phyloP scores from a whole-genome alignment of 495 filamentous ascomycete genomes.

The Penicillium dipodomyicola region DNA sequence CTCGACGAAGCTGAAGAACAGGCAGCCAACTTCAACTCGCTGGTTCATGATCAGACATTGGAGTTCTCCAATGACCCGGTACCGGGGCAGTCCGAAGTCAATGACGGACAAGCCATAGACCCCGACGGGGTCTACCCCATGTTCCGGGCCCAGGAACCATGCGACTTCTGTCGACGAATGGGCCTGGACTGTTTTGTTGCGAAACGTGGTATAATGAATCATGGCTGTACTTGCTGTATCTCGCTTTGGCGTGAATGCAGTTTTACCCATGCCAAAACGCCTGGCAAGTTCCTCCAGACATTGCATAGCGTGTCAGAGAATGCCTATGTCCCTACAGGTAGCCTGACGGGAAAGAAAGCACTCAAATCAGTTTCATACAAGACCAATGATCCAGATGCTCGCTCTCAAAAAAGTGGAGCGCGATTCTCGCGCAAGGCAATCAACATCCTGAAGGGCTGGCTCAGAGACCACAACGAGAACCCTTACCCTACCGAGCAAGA shows the following conservation, averaged over 20 bases:
- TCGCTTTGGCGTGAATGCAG: slow-evolving; percentile 73
- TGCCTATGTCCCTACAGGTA: slow-evolving; percentile 34
- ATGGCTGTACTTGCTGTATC: slow-evolving; percentile 74
- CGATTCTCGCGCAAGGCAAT: slow-evolving; percentile 71
- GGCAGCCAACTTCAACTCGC: slow-evolving; percentile 33
- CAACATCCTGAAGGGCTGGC: slow-evolving; percentile 74
- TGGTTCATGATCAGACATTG: slow-evolving; percentile 41
- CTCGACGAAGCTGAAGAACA: slow-evolving; percentile 39
- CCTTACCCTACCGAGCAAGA: slow-evolving; percentile 81
- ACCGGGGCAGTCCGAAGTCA: slow-evolving; percentile 28
- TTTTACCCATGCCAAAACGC: slow-evolving; percentile 54
- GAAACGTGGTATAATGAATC: slow-evolving; percentile 62
- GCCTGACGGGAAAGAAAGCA: slow-evolving; percentile 39
- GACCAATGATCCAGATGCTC: slow-evolving; percentile 36
- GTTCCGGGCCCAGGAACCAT: slow-evolving; percentile 55
- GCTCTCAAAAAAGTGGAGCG: slow-evolving; percentile 56
- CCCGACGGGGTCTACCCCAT: slow-evolving; percentile 46
- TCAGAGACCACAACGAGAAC: slow-evolving; percentile 67
- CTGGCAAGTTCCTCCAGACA: slow-evolving; percentile 49
- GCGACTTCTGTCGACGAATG: slow-evolving; percentile 67
- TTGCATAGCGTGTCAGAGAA: slow-evolving; percentile 53
- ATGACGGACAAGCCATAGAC: slow-evolving; percentile 25
- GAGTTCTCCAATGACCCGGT: slow-evolving; percentile 35
- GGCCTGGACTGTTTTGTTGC: slow-evolving; percentile 75
- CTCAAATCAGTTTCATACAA: slow-evolving; percentile 43